A percentile compares a stretch with the other conserved stretches of the same genome.
phyloP scores from a whole-genome alignment of 176 grass and related monocot genomes.

The Musa troglodytarum region DNA sequence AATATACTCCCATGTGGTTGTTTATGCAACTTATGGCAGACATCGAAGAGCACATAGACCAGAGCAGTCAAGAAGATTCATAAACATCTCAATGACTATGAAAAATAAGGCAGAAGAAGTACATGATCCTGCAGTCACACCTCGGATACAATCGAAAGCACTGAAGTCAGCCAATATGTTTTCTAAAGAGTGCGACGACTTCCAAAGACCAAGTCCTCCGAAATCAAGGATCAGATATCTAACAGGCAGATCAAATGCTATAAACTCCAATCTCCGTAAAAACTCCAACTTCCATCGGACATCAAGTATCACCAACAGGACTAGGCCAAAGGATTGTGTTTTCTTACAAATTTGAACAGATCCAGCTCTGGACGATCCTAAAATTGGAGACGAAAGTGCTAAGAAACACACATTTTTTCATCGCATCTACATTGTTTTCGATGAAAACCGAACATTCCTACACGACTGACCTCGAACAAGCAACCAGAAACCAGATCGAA shows the following conservation, averaged over 20 bases:
- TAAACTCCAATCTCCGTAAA: neutral
- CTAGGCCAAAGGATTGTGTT: too few species aligned
- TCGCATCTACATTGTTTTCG: neutral
- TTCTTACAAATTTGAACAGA: neutral
- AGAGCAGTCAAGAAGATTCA: neutral
- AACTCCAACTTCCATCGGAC: neutral
- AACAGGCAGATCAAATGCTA: neutral
- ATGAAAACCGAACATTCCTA: neutral
- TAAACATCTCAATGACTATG: neutral
- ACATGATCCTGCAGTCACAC: neutral
- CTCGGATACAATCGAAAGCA: too few species aligned
- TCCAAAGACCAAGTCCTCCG: neutral
- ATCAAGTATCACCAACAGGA: neutral
- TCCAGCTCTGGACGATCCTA: neutral
- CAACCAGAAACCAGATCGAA: neutral
- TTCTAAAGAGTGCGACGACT: neutral
- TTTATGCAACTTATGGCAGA: neutral
- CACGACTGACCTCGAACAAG: too few species aligned
- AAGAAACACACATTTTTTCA: neutral
- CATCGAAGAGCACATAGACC: neutral
- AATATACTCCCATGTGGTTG: neutral
- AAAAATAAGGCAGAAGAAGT: neutral
- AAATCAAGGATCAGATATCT: neutral
- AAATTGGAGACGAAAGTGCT: neutral
- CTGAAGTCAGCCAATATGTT: neutral